Evolutionary conservation across 768 basidiomycete species (phyloP).

Genomic region (Boletus fagicola): DNA sequence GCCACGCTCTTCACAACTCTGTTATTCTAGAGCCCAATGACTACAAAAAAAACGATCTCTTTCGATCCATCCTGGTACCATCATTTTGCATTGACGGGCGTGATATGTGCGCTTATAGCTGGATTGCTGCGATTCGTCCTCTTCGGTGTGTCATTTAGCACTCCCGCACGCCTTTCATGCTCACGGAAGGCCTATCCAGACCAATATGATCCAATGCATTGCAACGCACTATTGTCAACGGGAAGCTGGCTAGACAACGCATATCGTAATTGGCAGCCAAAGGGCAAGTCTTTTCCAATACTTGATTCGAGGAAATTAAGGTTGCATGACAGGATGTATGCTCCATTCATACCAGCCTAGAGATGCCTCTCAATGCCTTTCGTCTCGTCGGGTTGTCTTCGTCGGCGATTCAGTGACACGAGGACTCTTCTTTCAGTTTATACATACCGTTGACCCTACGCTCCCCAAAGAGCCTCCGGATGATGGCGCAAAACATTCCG

Average conservation of each 20-base stretch:
- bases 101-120: slow-evolving; percentile 40
- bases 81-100: slow-evolving; percentile 40
- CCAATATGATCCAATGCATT: slow-evolving; percentile 68
- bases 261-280: slow-evolving; percentile 81
- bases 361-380: slow-evolving; percentile 55
- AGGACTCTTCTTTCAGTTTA: slow-evolving; percentile 73
- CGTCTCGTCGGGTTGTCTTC: slow-evolving; percentile 65
- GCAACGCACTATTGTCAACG: slow-evolving; percentile 62
- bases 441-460: slow-evolving; percentile 55
- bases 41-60: slow-evolving; percentile 30
- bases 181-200: slow-evolving; percentile 42
- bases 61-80: slow-evolving; percentile 53
- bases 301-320: slow-evolving; percentile 6
- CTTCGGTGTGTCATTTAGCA: slow-evolving; percentile 38
- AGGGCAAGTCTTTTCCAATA: slow-evolving; percentile 48
- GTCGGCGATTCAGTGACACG: slow-evolving; percentile 85
- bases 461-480: slow-evolving; percentile 52
- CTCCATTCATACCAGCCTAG: slow-evolving; percentile 58
- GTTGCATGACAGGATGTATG: slow-evolving; percentile 66
- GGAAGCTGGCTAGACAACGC: slow-evolving; percentile 77
- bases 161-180: slow-evolving; percentile 1
- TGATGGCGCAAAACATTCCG: slow-evolving; percentile 65
- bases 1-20: background rate
- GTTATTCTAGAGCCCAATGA: slow-evolving; percentile 18
- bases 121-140: slow-evolving; percentile 45